These are phyloP conservation scores for Apostasia shenzhenica DNA, from an alignment of 106 monocot species.

Conservation along the genomic window DNA sequence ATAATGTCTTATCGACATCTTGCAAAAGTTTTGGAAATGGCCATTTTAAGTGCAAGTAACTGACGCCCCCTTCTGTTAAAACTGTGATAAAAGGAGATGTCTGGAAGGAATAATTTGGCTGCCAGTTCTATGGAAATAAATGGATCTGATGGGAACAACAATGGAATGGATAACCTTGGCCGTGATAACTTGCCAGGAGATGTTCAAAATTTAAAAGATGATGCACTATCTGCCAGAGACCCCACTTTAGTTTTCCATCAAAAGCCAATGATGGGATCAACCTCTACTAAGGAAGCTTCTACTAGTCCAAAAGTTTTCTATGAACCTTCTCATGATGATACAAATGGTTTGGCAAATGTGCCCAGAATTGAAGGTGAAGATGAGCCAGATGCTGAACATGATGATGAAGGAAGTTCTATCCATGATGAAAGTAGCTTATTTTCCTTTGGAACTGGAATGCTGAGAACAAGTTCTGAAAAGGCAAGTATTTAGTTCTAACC, in stretches of 20 bases:
- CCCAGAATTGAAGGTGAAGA: conserved; percentile 11
- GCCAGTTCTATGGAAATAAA: conserved; percentile 25
- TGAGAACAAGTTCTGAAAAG: conserved; percentile 41
- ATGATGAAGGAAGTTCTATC: conserved; percentile 23
- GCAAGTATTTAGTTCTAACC: conserved; percentile 14
- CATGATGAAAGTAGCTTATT: conserved; percentile 57
- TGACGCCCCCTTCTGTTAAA: not conserved
- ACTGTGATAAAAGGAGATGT: conserved; percentile 32
- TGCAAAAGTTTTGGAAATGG: not conserved
- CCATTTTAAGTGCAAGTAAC: not conserved
- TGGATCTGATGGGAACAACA: conserved; percentile 21
- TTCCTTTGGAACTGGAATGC: conserved; percentile 56
- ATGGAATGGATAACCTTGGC: conserved; percentile 9
- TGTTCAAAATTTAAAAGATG: conserved; percentile 36
- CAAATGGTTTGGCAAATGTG: conserved; percentile 21
- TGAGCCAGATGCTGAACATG: conserved; percentile 16
- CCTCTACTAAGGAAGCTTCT: conserved; percentile 22
- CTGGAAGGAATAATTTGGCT: conserved; percentile 20
- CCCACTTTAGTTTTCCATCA: conserved; percentile 70
- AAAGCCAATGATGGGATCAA: conserved; percentile 33
- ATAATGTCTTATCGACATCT: not conserved
- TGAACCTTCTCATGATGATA: conserved; percentile 18
- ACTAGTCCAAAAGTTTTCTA: conserved; percentile 3
- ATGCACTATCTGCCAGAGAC: conserved; percentile 46
- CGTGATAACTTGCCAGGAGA: conserved; percentile 9